Evolutionary conservation across 176 grass and related monocot genomes (phyloP).

Genomic region (Aegilops bicornis): DNA sequence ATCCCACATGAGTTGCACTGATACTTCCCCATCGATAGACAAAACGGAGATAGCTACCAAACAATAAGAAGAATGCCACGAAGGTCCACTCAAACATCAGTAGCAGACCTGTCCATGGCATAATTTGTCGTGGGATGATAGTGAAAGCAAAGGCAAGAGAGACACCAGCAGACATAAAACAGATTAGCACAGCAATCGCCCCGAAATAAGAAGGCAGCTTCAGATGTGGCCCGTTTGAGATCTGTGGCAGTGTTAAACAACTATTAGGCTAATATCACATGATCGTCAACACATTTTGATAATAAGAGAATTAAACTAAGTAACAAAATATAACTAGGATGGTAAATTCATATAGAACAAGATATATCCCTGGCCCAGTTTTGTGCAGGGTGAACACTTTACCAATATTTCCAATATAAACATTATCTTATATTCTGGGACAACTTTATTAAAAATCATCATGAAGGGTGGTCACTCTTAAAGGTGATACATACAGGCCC

Average conservation of each 20-base stretch:
- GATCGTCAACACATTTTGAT: slow-evolving; percentile 8
- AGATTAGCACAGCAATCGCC: slow-evolving; percentile 50
- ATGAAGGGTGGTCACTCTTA: background rate
- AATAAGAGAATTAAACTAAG: background rate
- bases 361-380: background rate
- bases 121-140: slow-evolving; percentile 73
- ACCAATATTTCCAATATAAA: slow-evolving; percentile 14
- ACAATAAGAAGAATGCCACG: slow-evolving; percentile 67
- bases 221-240: slow-evolving; percentile 43
- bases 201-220: slow-evolving; percentile 76
- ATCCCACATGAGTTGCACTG: slow-evolving; percentile 46
- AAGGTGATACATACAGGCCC: background rate
- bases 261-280: slow-evolving; percentile 17
- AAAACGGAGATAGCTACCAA: slow-evolving; percentile 69
- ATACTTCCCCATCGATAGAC: slow-evolving; percentile 65
- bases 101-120: slow-evolving; percentile 85
- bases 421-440: background rate
- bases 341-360: slow-evolving; percentile 15
- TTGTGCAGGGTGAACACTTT: background rate
- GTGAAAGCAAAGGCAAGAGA: slow-evolving; percentile 72
- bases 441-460: background rate
- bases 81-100: slow-evolving; percentile 83
- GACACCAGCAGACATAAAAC: slow-evolving; percentile 50
- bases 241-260: slow-evolving; percentile 42
- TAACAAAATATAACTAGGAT: background rate